Base-by-base conservation (phyloP, 169 alveolate species). In the Eimeria brunetti region DNA sequence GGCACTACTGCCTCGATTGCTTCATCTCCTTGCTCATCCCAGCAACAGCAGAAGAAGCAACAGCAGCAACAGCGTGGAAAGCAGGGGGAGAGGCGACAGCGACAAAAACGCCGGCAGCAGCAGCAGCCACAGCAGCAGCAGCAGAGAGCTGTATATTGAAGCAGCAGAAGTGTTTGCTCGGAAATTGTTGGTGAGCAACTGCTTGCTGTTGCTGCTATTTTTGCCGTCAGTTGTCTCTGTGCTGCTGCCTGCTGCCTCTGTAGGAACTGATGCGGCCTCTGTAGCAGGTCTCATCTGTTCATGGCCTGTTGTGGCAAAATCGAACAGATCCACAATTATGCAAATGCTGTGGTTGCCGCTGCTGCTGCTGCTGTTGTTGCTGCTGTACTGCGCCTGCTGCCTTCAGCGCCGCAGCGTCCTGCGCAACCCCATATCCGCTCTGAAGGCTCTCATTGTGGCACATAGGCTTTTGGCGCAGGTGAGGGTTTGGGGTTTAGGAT, bases 401-500 rank as follows among this genome's bases (percentile, higher is more conserved):
- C 38, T 53, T 27, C 89, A 81, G 89, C 67, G 75, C 75, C 46
- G 53, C 89, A 81, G 71, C 53, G 71, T 56, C 44, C 75, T 81
- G 89, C 53, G 56, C 41, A 30, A 81, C 33, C 89, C 89, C 49
- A 56, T 81, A 9, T 81, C 89, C 36, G 89, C 89, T 20, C 12
- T 81, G 46, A 81, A 81, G 89, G 49, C 89, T 20, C 89, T 81
- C 71, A 56, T 81, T n/a, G 73, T 81, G 51, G 89, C 89, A 6
- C 89, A 81, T 27, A 81, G 89, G 89, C 89, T 81, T 49, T 56
- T 81, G 75, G 89, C 89, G 12, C 89, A 81, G 89, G 89, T 81
- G 71, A 33, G 89, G 75, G 64, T 46, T 44, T 44, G 41, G 88
- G 64, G 41, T 78, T 16, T 80, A 27, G 69, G 89, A 20, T 16